phyloP scores from a whole-genome alignment of 2,329 filamentous ascomycete genomes.

The Didymella glomerata region DNA sequence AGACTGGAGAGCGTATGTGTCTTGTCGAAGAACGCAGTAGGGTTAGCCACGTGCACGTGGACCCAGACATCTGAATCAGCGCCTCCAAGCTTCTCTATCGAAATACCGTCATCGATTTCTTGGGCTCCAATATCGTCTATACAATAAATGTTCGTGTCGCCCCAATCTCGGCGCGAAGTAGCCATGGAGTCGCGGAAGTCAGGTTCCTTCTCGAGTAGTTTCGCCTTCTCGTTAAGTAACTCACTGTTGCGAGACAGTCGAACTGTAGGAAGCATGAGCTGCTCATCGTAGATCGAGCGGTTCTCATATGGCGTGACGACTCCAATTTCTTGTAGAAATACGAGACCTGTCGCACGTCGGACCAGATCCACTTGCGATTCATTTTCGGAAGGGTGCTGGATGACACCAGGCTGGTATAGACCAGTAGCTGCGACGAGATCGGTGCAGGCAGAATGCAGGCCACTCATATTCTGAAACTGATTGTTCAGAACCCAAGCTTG shows the following conservation, averaged over 20 bases:
- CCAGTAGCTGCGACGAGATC: conserved; percentile 68
- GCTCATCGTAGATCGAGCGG: conserved; percentile 66
- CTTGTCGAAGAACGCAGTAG: conserved; percentile 72
- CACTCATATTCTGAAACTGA: conserved; percentile 52
- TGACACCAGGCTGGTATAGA: conserved; percentile 62
- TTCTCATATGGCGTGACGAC: conserved; percentile 76
- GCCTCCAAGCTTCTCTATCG: conserved; percentile 67
- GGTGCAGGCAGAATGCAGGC: conserved; percentile 69
- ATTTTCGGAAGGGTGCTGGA: conserved; percentile 49
- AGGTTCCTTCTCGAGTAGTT: conserved; percentile 35
- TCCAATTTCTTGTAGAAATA: conserved; percentile 79
- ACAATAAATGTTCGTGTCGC: conserved; percentile 70
- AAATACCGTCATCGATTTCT: conserved; percentile 83
- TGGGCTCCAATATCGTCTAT: conserved; percentile 73
- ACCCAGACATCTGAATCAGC: conserved; percentile 70
- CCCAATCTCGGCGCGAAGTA: conserved; percentile 67
- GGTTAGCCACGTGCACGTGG: conserved; percentile 81
- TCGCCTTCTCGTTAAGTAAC: conserved; percentile 48
- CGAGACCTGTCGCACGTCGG: conserved; percentile 58
- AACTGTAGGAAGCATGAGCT: conserved; percentile 61
- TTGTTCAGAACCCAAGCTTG: conserved; percentile 65
- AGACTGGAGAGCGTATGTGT: conserved; percentile 66
- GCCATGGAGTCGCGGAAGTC: conserved; percentile 64
- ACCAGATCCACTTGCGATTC: conserved; percentile 17
- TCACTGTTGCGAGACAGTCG: conserved; percentile 56